Percentiles rank a stretch among this genome's conserved stretches.
phyloP scores from a whole-genome alignment of 352 stramenopile species.

The Phytopythium chamaehyphon region DNA sequence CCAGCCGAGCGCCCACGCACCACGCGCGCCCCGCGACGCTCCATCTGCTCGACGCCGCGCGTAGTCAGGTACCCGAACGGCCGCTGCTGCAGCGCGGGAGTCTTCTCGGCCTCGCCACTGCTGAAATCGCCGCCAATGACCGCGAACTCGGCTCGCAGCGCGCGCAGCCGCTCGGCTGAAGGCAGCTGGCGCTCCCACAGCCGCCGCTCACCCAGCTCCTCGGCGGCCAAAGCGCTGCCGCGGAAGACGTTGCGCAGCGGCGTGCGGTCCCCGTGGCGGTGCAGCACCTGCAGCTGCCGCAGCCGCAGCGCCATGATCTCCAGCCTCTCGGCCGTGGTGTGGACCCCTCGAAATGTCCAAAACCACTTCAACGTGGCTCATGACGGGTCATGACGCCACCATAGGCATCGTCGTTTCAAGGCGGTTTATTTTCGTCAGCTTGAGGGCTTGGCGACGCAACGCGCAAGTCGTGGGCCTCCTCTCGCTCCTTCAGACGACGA shows the following conservation, averaged over 20 bases:
- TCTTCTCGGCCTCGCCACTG: slow-evolving; percentile 10
- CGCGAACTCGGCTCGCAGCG: slow-evolving; percentile 28
- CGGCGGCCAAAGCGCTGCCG: slow-evolving; percentile 14
- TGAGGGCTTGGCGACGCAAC: not conserved
- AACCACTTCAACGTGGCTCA: too few relatives aligned
- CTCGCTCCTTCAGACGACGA: not conserved
- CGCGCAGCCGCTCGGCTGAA: slow-evolving; percentile 21
- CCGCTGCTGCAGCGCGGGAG: slow-evolving; percentile 32
- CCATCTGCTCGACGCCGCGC: slow-evolving; percentile 68
- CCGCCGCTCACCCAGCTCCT: slow-evolving; percentile 32
- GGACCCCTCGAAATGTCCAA: too few relatives aligned
- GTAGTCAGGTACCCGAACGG: slow-evolving; percentile 70
- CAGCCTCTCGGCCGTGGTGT: too few relatives aligned
- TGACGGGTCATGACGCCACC: not conserved
- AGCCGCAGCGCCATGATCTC: slow-evolving; percentile 25
- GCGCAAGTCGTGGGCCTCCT: not conserved
- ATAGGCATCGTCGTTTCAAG: slow-evolving; percentile 15
- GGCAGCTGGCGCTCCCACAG: slow-evolving; percentile 50
- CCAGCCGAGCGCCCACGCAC: slow-evolving; percentile 30
- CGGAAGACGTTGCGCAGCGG: slow-evolving; percentile 71
- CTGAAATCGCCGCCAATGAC: slow-evolving; percentile 3
- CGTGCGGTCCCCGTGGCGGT: slow-evolving; percentile 78
- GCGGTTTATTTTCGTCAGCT: slow-evolving; percentile 2
- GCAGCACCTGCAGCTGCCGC: slow-evolving; percentile 73
- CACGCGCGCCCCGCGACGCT: slow-evolving; percentile 35